A percentile compares a stretch with the other conserved stretches of the same genome.
Conservation (phyloP, 768 basidiomycete genomes). For the Suillus luteus region DNA sequence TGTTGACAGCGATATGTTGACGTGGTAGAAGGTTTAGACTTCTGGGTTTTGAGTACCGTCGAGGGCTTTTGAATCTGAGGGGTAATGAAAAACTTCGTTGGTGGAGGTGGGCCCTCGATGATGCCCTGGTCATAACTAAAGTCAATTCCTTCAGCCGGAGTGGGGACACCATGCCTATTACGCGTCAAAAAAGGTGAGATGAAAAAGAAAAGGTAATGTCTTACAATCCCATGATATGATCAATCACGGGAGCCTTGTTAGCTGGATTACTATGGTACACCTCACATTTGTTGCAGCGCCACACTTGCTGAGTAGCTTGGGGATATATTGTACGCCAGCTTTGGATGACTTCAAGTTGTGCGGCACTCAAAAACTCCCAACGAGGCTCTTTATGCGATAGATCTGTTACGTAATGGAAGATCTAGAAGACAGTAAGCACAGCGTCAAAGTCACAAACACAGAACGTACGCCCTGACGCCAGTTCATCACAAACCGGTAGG, state of each 20-base stretch:
- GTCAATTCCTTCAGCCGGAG: neutral
- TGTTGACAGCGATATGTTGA: neutral
- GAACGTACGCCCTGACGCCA: conserved; percentile 3
- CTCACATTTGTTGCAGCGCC: conserved; percentile 1
- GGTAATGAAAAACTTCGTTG: neutral
- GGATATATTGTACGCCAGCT: neutral
- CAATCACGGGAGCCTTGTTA: neutral
- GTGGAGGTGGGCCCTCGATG: neutral
- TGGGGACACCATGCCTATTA: neutral
- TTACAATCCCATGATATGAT: neutral
- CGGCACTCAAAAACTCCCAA: conserved; percentile 2
- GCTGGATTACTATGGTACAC: accelerated
- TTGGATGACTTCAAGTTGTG: neutral
- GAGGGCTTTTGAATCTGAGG: neutral
- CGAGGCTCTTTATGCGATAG: neutral
- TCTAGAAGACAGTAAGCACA: neutral
- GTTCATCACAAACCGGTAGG: neutral
- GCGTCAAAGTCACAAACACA: neutral
- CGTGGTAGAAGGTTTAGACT: neutral
- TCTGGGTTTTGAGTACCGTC: neutral
- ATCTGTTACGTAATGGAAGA: neutral
- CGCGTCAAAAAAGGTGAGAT: neutral
- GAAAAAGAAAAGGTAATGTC: neutral
- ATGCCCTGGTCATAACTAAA: neutral
- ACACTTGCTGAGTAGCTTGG: neutral